Evolutionary conservation across 2,329 filamentous ascomycete genomes (phyloP).

Genomic region (Fusarium aywerte): DNA sequence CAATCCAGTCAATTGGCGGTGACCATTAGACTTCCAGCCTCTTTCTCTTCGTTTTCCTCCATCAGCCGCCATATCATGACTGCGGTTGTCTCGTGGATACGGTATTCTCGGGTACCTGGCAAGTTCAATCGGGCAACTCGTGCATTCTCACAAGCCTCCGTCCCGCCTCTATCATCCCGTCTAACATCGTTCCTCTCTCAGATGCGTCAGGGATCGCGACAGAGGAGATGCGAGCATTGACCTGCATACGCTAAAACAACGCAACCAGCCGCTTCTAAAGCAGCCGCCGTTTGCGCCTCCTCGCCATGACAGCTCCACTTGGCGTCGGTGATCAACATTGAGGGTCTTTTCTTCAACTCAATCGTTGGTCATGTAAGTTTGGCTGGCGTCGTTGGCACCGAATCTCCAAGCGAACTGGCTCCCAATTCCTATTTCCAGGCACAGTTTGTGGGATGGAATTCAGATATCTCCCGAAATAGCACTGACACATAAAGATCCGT

Average conservation of each 20-base stretch:
- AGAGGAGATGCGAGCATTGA: slow-evolving; percentile 22
- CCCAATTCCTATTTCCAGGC: slow-evolving; percentile 18
- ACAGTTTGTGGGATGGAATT: slow-evolving; percentile 11
- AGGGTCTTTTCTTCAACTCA: slow-evolving; percentile 35
- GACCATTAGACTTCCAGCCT: slow-evolving; percentile 35
- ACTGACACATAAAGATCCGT: slow-evolving; percentile 2
- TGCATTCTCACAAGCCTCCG: slow-evolving; percentile 5
- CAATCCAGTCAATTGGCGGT: slow-evolving; percentile 24
- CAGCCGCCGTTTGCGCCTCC: slow-evolving; percentile 46
- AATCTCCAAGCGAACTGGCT: slow-evolving; percentile 9
- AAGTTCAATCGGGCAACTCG: slow-evolving; percentile 4
- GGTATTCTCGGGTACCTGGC: not conserved
- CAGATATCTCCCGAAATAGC: slow-evolving; percentile 14
- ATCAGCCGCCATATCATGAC: slow-evolving; percentile 6
- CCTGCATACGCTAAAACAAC: slow-evolving; percentile 32
- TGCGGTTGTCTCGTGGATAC: not conserved
- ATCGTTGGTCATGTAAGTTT: slow-evolving; percentile 20
- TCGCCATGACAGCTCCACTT: slow-evolving; percentile 45
- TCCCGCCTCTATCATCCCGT: slow-evolving; percentile 16
- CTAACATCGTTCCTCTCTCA: slow-evolving; percentile 23
- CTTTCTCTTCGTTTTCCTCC: slow-evolving; percentile 16
- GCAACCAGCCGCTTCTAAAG: slow-evolving; percentile 36
- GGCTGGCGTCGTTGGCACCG: slow-evolving; percentile 10
- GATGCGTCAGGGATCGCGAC: slow-evolving; percentile 16
- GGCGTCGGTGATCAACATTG: slow-evolving; percentile 35